Base-by-base conservation (phyloP, 2,329 filamentous ascomycete species). In the Talaromyces rugulosus region DNA sequence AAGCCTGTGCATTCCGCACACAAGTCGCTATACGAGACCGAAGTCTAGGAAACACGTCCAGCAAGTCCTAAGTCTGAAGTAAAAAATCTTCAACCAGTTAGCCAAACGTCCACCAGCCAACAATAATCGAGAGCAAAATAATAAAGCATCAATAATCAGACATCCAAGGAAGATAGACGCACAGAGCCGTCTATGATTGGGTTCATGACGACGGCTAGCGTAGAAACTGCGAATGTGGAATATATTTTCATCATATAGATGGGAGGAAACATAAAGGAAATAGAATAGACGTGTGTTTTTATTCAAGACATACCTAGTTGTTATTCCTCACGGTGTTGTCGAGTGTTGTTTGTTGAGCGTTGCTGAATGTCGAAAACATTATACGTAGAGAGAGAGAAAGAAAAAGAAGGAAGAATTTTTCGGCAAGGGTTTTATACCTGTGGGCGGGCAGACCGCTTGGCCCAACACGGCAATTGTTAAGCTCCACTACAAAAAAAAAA, bases 221-320 rank as follows among this genome's bases (percentile, higher is more conserved):
- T 65, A 58, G 55, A 67, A 65, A 62, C 67, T 70, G 69, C 75
- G 75, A 77, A 77, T 76, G 74, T 76, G 73, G 73, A 72, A 75
- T 63, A 64, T 40, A 23, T 73, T 77, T 76, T 76, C 75, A 77
- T 77, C 75, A 75, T 76, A 69, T 64, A 67, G 59, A 28, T 55
- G 47, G 18, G 40, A 5, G 55, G 12, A 18, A 16, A 33, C 8
- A 30, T 42, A 12, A 12, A 47, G 36, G 11, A 27, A 18, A 44
- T 27, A 4, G 23, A 23, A 23, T 23, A 23, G 23, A 23, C 23
- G 2, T 23, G 23, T 23, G 23, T 2, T 23, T 1, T 23, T 23
- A 23, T 23, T 28, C 30, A 4, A 1, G n/a, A 53, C 61, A 62
- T 62, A 62, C 61, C 61, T 62, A 42, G 42, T 62, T 34, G 53